Base-by-base conservation (phyloP, 805 yeast genomes). In the Candida coquimbonensis region DNA sequence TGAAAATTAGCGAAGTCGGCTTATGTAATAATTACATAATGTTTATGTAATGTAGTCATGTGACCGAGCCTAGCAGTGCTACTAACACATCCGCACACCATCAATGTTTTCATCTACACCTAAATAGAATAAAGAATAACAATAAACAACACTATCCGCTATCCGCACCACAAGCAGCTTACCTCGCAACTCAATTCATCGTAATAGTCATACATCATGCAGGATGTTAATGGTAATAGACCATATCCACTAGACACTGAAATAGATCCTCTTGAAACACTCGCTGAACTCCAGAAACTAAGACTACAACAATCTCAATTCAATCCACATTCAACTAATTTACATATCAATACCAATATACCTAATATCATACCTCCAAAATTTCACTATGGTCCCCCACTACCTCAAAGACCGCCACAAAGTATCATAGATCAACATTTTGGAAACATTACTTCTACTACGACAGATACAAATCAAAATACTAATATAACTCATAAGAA, bases 341-440 rank as follows among this genome's bases (percentile, higher is more conserved):
- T 45, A 25, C 44, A 40, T 32, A 39, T 45, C 9, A 37, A 40
- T 21, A 45, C 47, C 14, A 9, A 11, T 25, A 32, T 45, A 14
- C n/a, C 38, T 5, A 27, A 29, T 29, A 34, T n/a, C 25, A 19
- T 8, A 24, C 25, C 7, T 14, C 9, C 26, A 7, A 26, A 37
- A 25, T 33, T 16, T 5, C 14, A 11, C 21, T 38, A 45, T 3
- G 55, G 57, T 1, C 61, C 59, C 2, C 56, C 59, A 11, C 42
- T 54, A 4, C 59, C 59, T 5, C 40, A 50, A 6, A 47, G 57
- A 26, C 59, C 59, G 1, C 55, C 54, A 1, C 57, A 57, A 38
- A 44, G 48, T 16, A 48, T 55, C 13, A 48, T 51, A 7, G 51
- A 56, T 29, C 59, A 49, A 13, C 50, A 51, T 31, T 43, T 47